Evolutionary conservation across 1,139 yeast species (phyloP), one percentile per base, ranked within the genome.

Genomic region (Geotrichum carabidarum): DNA sequence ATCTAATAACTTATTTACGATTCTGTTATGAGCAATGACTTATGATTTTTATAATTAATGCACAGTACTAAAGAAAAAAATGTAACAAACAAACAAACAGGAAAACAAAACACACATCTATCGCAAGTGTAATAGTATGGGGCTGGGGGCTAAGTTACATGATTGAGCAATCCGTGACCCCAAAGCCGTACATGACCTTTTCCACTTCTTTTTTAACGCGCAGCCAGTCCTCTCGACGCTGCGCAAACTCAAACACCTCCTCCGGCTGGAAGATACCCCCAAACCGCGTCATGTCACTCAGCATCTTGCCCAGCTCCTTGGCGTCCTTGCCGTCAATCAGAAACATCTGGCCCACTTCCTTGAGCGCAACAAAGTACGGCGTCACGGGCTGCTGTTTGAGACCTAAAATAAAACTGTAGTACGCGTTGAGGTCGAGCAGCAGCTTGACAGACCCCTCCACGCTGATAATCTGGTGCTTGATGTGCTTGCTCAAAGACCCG

Each of bases 181-280:
- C 89, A 55, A 90, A 77, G 0, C 99, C 99, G 65, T 90, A 93
- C 84, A 93, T 87, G n/a, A 88, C 93, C 67, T 85, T 88, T 68
- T 93, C 98, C 5, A 93, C 98, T 57, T 86, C 89, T 58, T 77
- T 76, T 61, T 81, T 82, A 43, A 93, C 87, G 46, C 74, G 66
- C 0, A 79, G 71, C 99, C 99, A 93, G 66, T 93, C 99, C 48
- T 83, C 79, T 56, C 99, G 75, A 58, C 95, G 75, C 63, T 87
- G 93, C 3, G 90, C 95, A 72, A 91, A 87, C 65, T 90, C 96
- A 65, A 88, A 86, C 31, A 93, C 85, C 63, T 93, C 99, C 63
- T 93, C 99, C 51, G 95, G 96, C 42, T 84, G 82, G 67, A 93
- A 85, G 6, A 91, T 82, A 1, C 98, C 97, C 61, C 90, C 86